Percentiles rank a stretch among this genome's conserved stretches.
These are phyloP conservation scores for Phytophthora tubulina DNA, from an alignment of 352 stramenopile species.

Conservation along the genomic window DNA sequence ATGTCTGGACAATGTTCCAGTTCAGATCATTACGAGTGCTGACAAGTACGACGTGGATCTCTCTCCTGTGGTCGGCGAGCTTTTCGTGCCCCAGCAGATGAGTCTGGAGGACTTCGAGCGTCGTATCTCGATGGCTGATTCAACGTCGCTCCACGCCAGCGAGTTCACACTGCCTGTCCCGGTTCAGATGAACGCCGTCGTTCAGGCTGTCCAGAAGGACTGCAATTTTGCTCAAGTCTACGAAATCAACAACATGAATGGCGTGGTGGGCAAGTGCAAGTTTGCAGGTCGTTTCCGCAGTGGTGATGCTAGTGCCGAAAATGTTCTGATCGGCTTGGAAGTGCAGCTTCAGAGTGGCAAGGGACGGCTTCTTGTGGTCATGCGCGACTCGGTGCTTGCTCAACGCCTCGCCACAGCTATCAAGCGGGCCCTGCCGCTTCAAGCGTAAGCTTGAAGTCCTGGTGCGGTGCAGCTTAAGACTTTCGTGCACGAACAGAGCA, in stretches of 20 bases:
- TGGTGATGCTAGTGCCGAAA: slow-evolving; percentile 45
- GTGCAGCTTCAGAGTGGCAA: slow-evolving; percentile 74
- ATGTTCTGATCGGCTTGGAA: slow-evolving; percentile 68
- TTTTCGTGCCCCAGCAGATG: slow-evolving; percentile 78
- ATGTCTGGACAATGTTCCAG: slow-evolving; percentile 68
- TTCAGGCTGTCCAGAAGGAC: slow-evolving; percentile 61
- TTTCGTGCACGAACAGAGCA: too few relatives aligned
- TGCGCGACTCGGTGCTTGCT: slow-evolving; percentile 59
- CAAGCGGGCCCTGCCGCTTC: slow-evolving; percentile 54
- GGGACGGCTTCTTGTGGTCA: slow-evolving; percentile 69
- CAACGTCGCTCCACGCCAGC: slow-evolving; percentile 64
- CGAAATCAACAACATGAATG: slow-evolving; percentile 79
- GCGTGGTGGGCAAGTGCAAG: slow-evolving; percentile 70
- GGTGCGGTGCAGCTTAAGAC: too few relatives aligned
- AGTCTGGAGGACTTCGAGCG: slow-evolving; percentile 78
- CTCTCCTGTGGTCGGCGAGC: slow-evolving; percentile 65
- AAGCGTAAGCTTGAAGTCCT: slow-evolving; percentile 10
- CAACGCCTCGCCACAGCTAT: slow-evolving; percentile 63
- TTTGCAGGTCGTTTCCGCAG: slow-evolving; percentile 72
- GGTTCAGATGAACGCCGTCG: slow-evolving; percentile 59
- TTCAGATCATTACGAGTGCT: slow-evolving; percentile 68
- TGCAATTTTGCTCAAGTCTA: slow-evolving; percentile 81
- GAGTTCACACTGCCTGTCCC: slow-evolving; percentile 63
- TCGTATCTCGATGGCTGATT: slow-evolving; percentile 66
- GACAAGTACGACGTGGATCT: slow-evolving; percentile 71